Percentiles rank a stretch among this genome's conserved stretches.
Conservation (phyloP, 2,329 filamentous ascomycete species). For the Pseudovirgaria hyperparasitica region DNA sequence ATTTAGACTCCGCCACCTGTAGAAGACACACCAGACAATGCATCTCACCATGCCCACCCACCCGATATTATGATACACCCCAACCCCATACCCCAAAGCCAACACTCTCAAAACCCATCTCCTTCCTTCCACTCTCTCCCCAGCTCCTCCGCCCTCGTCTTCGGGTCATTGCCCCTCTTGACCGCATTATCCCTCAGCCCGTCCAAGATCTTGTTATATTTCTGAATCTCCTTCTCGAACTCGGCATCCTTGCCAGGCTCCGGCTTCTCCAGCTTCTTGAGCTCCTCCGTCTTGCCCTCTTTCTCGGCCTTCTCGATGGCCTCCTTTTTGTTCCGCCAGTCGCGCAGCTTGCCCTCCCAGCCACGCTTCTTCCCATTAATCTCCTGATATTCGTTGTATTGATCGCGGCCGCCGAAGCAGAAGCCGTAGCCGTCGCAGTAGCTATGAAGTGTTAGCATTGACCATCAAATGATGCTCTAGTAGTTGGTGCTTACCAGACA, state of each 20-base stretch:
- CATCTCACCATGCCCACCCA: background rate
- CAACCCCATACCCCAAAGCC: background rate
- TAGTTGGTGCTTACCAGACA: no score
- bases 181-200: constrained; percentile 31
- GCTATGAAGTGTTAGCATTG: no score
- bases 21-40: background rate
- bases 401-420: constrained; percentile 42
- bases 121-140: constrained; percentile 43
- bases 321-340: constrained; percentile 29
- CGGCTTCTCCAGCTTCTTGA: constrained; percentile 20
- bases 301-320: constrained; percentile 21
- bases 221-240: constrained; percentile 31
- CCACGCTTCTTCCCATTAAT: constrained; percentile 30
- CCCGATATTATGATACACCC: background rate
- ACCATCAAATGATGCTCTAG: no score
- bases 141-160: constrained; percentile 37
- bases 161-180: constrained; percentile 38
- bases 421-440: constrained; percentile 52
- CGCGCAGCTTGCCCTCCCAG: constrained; percentile 26
- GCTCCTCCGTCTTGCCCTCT: constrained; percentile 22
- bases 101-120: constrained; percentile 36
- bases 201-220: constrained; percentile 30
- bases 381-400: constrained; percentile 37
- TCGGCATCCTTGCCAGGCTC: constrained; percentile 30
- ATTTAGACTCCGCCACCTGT: no score